Evolutionary conservation across 2,329 filamentous ascomycete species (phyloP).

Genomic region (Epichloe baconii): DNA sequence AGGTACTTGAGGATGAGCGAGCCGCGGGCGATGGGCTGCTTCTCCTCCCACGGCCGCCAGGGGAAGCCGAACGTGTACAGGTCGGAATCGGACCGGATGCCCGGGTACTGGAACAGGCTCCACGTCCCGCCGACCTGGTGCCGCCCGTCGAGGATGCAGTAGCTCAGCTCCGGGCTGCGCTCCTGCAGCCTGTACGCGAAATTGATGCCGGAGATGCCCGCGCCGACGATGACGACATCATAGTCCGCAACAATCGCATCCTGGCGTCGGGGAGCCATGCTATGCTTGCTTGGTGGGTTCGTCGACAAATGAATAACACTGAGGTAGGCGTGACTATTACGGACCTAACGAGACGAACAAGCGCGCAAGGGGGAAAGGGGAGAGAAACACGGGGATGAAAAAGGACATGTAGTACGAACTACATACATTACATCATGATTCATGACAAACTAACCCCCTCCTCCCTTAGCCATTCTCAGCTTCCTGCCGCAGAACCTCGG

Average conservation of each 20-base stretch:
- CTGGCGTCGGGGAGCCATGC: background rate
- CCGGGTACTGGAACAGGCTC: slow-evolving; percentile 61
- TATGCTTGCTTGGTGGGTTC: background rate
- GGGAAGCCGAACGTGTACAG: slow-evolving; percentile 47
- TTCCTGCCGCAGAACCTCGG: too few species aligned
- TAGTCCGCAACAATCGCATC: slow-evolving; percentile 2
- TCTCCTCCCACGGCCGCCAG: slow-evolving; percentile 54
- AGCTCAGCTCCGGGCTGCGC: slow-evolving; percentile 38
- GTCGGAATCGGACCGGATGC: slow-evolving; percentile 50
- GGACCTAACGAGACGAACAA: background rate
- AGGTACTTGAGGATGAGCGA: slow-evolving; percentile 37
- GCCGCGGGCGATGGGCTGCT: slow-evolving; percentile 36
- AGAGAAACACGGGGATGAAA: too few species aligned
- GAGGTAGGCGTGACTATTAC: background rate
- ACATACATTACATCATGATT: too few species aligned
- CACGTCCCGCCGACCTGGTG: slow-evolving; percentile 57
- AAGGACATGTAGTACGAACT: too few species aligned
- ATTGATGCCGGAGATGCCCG: slow-evolving; percentile 60
- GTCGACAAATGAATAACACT: background rate
- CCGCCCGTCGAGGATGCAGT: slow-evolving; percentile 52
- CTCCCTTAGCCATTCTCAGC: too few species aligned
- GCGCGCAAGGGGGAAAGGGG: background rate
- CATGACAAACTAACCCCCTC: too few species aligned
- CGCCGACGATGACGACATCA: slow-evolving; percentile 52
- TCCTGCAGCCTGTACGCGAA: slow-evolving; percentile 50